A percentile compares a stretch with the other conserved stretches of the same genome.
phyloP scores from a whole-genome alignment of 2,329 filamentous ascomycete species.

The Penicillium digitatum region DNA sequence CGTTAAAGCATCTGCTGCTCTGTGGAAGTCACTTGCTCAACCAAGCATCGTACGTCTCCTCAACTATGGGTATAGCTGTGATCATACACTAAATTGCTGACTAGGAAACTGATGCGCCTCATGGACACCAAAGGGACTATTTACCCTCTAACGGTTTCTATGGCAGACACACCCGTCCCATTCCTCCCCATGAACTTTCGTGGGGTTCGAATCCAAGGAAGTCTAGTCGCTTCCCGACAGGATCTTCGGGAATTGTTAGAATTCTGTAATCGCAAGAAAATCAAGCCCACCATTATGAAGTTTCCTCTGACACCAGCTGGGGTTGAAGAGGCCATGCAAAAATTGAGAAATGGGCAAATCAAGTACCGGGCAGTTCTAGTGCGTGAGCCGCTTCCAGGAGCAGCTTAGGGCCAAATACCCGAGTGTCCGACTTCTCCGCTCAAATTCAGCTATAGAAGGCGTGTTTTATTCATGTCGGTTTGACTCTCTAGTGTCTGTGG shows the following conservation, averaged over 20 bases:
- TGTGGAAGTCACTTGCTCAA: not conserved
- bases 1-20: not conserved
- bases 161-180: not conserved
- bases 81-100: not conserved
- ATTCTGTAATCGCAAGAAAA: not conserved
- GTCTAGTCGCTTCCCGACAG: not conserved
- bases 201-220: not conserved
- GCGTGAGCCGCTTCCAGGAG: not conserved
- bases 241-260: not conserved
- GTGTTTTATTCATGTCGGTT: not conserved
- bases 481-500: not conserved
- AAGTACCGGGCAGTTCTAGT: not conserved
- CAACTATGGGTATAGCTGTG: not conserved
- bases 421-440: not conserved
- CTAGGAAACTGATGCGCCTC: not conserved
- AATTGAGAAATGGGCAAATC: not conserved
- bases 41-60: not conserved
- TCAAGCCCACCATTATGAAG: not conserved
- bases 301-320: not conserved
- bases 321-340: not conserved
- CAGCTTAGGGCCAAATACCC: not conserved
- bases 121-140: not conserved
- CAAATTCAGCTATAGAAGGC: not conserved
- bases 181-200: not conserved
- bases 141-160: not conserved